Conservation (phyloP, 2,329 filamentous ascomycete species). For the Paecilomyces niveus region DNA sequence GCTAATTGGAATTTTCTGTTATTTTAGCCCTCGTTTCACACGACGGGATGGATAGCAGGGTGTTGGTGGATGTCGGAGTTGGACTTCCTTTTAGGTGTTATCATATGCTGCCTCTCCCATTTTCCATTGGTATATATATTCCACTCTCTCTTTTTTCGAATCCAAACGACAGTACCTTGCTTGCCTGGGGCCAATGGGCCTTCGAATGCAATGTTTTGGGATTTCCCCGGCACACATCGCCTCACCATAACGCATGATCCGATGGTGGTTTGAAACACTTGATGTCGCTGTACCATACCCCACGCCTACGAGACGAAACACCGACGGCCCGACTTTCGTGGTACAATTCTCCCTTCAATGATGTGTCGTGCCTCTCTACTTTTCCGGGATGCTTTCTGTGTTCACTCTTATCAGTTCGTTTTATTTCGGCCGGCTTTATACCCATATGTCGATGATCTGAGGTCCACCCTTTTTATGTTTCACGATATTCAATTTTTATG, state of each 20-base stretch:
- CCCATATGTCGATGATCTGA: not conserved
- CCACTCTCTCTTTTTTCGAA: not conserved
- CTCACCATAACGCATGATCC: not conserved
- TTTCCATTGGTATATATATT: slow-evolving; percentile 3
- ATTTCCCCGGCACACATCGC: not conserved
- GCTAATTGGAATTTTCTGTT: slow-evolving; percentile 13
- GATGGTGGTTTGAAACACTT: not conserved
- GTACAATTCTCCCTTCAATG: not conserved
- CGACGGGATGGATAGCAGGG: slow-evolving; percentile 10
- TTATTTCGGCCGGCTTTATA: not conserved
- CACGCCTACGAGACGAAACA: not conserved
- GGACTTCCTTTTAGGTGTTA: slow-evolving; percentile 3
- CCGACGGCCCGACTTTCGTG: not conserved
- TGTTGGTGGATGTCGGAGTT: slow-evolving; percentile 19
- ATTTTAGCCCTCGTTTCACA: not conserved
- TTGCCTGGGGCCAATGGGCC: not conserved
- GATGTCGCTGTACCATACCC: not conserved
- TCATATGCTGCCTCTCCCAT: slow-evolving; percentile 1
- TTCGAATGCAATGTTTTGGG: not conserved
- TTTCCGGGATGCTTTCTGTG: not conserved
- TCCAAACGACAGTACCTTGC: not conserved
- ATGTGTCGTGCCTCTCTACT: not conserved
- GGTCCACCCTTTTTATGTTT: not conserved
- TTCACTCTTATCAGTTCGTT: not conserved
- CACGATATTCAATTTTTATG: not conserved